A percentile compares a stretch with the other conserved stretches of the same genome.
These are phyloP conservation scores for Vicia villosa DNA, from an alignment of 306 rosid genomes.

Conservation along the genomic window DNA sequence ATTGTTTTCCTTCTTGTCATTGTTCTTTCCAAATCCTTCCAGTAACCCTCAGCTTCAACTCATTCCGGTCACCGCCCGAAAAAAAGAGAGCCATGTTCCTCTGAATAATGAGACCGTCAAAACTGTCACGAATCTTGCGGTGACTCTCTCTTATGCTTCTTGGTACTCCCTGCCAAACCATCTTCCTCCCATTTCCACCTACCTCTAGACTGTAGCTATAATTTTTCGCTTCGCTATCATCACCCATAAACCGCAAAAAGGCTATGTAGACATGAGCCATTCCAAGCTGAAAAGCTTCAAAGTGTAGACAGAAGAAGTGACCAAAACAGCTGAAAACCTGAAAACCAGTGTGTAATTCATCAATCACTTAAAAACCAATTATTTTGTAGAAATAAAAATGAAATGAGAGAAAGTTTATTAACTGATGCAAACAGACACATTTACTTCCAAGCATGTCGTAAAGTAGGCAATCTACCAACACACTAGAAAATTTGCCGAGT, in stretches of 20 bases:
- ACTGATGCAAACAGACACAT: background rate
- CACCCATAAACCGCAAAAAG: conserved; percentile 91
- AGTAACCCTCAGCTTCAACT: conserved; percentile 79
- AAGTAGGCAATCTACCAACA: conserved; percentile 21
- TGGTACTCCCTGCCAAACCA: conserved; percentile 91
- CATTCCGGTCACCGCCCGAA: conserved; percentile 79
- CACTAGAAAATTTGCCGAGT: background rate
- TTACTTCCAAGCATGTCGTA: conserved; percentile 1
- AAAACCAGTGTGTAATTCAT: conserved; percentile 11
- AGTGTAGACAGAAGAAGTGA: conserved; percentile 85
- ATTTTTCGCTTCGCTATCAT: conserved; percentile 84
- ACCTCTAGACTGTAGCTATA: conserved; percentile 91
- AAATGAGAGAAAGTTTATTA: conserved; percentile 6
- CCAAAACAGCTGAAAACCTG: conserved; percentile 95
- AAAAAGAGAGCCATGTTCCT: conserved; percentile 91
- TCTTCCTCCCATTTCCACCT: conserved; percentile 93
- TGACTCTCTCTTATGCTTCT: conserved; percentile 90
- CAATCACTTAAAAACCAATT: conserved; percentile 29
- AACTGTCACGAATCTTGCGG: conserved; percentile 84
- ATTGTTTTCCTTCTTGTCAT: conserved; percentile 33
- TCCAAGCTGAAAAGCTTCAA: conserved; percentile 92
- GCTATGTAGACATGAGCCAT: conserved; percentile 91
- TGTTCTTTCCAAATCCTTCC: conserved; percentile 96
- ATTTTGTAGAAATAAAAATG: background rate
- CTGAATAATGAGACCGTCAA: conserved; percentile 89